Conservation (phyloP, 169 alveolate genomes). For the Plasmodium yoelii region DNA sequence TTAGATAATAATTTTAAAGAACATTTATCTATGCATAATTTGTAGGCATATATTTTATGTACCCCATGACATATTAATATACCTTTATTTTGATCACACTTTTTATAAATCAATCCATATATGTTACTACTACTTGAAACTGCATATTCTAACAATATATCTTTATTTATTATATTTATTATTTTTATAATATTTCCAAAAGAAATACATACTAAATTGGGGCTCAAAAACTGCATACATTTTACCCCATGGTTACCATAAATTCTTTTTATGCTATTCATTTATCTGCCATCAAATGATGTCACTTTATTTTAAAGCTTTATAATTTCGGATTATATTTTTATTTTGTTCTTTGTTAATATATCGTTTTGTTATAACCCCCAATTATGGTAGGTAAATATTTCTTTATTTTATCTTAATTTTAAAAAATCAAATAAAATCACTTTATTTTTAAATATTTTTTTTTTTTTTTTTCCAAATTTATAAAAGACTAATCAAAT, state of each 20-base stretch:
- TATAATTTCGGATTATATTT: too few species aligned
- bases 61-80: conserved; percentile 65
- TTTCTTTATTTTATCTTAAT: too few species aligned
- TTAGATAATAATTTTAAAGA: conserved; percentile 12
- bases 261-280: conserved; percentile 25
- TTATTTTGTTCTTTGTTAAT: too few species aligned
- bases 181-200: conserved; percentile 67
- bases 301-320: too few species aligned
- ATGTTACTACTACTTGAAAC: conserved; percentile 59
- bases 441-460: too few species aligned
- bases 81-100: conserved; percentile 7
- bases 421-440: too few species aligned
- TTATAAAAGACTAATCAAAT: too few species aligned
- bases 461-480: too few species aligned
- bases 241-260: conserved; percentile 60
- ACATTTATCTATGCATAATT: conserved; percentile 5
- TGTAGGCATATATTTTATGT: conserved; percentile 55
- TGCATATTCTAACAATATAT: conserved; percentile 33
- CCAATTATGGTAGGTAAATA: too few species aligned
- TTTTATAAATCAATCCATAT: conserved; percentile 48
- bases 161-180: conserved; percentile 38
- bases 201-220: conserved; percentile 25
- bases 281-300: background rate
- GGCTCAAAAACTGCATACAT: conserved; percentile 29
- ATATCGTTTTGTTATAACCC: too few species aligned